Percentiles rank a stretch among this genome's conserved stretches.
These are phyloP conservation scores for Cubamyces lactineus DNA, from an alignment of 768 basidiomycete genomes.

Conservation along the genomic window DNA sequence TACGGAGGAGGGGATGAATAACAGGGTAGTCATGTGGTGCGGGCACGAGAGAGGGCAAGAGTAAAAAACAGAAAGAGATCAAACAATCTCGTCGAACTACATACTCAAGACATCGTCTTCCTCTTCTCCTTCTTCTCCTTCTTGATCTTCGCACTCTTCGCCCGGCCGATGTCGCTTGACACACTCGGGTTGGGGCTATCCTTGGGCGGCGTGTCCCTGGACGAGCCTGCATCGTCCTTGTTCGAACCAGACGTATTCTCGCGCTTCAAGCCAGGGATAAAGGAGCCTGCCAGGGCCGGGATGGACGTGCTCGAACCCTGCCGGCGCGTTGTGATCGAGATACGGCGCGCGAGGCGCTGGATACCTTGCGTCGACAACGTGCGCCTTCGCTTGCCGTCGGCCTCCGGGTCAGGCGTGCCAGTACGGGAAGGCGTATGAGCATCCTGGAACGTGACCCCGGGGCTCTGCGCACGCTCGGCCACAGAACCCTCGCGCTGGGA, in stretches of 20 bases:
- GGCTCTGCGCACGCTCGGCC: constrained; percentile 31
- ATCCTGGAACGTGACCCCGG: constrained; percentile 70
- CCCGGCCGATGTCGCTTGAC: constrained; percentile 52
- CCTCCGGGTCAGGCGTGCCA: constrained; percentile 72
- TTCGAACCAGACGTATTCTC: constrained; percentile 45
- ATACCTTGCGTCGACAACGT: constrained; percentile 82
- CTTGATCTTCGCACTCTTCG: constrained; percentile 51
- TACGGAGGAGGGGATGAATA: constrained; percentile 4
- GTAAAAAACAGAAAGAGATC: neutral
- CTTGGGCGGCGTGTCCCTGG: constrained; percentile 30
- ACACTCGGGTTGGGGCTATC: constrained; percentile 64
- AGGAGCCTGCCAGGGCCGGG: constrained; percentile 40
- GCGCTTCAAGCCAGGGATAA: constrained; percentile 58
- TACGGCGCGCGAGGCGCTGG: constrained; percentile 74
- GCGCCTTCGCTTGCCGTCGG: constrained; percentile 78
- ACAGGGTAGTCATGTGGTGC: constrained; percentile 19
- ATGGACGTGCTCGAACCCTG: constrained; percentile 54
- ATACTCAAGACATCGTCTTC: constrained; percentile 45
- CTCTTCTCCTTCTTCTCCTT: constrained; percentile 66
- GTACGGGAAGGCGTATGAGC: constrained; percentile 62
- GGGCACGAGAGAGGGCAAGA: constrained; percentile 3
- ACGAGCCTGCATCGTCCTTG: constrained; percentile 27
- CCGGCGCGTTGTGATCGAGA: constrained; percentile 66
- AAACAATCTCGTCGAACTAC: neutral
- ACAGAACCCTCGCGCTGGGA: constrained; percentile 39